phyloP scores from a whole-genome alignment of 78 protist species.

The Cavenderia fasciculata region DNA sequence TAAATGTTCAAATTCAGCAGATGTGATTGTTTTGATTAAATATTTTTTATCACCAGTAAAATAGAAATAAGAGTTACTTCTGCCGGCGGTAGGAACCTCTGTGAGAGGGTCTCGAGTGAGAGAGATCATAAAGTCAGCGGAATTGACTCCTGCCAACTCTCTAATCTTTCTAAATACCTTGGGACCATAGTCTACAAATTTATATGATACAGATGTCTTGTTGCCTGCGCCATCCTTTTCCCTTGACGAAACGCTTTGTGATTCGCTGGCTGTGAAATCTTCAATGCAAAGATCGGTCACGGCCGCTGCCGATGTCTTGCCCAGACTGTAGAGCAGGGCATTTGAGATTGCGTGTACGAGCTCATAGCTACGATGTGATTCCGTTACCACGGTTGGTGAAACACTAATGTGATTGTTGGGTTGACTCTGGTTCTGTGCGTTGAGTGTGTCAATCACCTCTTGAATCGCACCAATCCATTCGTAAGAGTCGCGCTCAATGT shows the following conservation, averaged over 20 bases:
- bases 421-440: neutral
- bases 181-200: constrained; percentile 67
- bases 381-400: constrained; percentile 14
- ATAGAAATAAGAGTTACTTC: constrained; percentile 59
- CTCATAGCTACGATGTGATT: constrained; percentile 33
- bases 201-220: constrained; percentile 4
- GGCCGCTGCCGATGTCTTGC: constrained; percentile 53
- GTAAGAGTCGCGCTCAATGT: constrained; percentile 43
- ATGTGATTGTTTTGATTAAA: constrained; percentile 50
- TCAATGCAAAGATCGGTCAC: constrained; percentile 2
- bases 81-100: constrained; percentile 55
- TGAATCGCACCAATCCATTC: constrained; percentile 76
- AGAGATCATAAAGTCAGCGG: constrained; percentile 68
- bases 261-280: constrained; percentile 43
- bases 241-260: neutral
- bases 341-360: constrained; percentile 56
- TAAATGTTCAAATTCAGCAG: constrained; percentile 50
- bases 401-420: neutral
- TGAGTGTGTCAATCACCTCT: constrained; percentile 37
- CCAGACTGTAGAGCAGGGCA: constrained; percentile 41
- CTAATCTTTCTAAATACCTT: constrained; percentile 65
- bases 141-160: constrained; percentile 38
- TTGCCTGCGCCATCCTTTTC: too few species aligned
- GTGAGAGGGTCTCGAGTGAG: constrained; percentile 32
- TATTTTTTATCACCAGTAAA: constrained; percentile 58